Evolutionary conservation across 2,329 filamentous ascomycete species (phyloP).

Genomic region (Tolypocladium ovalisporum): DNA sequence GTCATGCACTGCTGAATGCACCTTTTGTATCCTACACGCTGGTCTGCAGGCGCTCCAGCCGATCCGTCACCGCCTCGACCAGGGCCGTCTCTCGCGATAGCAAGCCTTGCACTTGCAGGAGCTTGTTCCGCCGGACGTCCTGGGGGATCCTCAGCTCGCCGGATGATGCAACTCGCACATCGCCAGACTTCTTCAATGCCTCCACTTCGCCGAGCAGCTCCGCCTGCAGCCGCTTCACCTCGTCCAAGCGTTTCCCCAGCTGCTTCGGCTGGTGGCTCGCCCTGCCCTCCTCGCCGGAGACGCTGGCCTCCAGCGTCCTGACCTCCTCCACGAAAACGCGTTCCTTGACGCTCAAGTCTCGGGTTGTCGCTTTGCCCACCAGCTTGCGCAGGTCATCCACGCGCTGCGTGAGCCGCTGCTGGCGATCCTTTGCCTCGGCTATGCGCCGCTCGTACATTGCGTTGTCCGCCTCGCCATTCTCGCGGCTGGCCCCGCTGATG

Average conservation of each 20-base stretch:
- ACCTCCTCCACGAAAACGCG: conserved; percentile 35
- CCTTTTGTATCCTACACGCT: conserved; percentile 12
- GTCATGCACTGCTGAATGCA: not conserved
- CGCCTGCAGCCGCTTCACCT: conserved; percentile 42
- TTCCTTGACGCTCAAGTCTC: conserved; percentile 34
- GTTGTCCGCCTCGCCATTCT: conserved; percentile 40
- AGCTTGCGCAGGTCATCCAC: conserved; percentile 46
- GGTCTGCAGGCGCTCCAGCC: conserved; percentile 47
- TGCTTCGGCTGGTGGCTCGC: conserved; percentile 32
- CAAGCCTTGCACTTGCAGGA: conserved; percentile 51
- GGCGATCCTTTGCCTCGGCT: conserved; percentile 39
- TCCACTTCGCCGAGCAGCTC: conserved; percentile 41
- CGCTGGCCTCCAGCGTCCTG: conserved; percentile 41
- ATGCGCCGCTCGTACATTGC: conserved; percentile 50
- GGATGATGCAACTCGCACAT: conserved; percentile 16
- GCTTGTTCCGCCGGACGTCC: conserved; percentile 51
- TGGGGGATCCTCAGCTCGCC: conserved; percentile 42
- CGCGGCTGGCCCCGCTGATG: conserved; percentile 37
- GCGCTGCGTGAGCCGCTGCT: conserved; percentile 44
- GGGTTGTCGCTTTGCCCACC: conserved; percentile 27
- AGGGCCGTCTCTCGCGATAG: conserved; percentile 57
- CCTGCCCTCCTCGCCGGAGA: conserved; percentile 25
- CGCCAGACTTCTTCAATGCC: conserved; percentile 24
- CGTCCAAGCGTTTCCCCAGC: conserved; percentile 45
- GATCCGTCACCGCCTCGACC: conserved; percentile 53